Conservation (phyloP, 495 filamentous ascomycete species). For the Penicillium cosmopolitanum region DNA sequence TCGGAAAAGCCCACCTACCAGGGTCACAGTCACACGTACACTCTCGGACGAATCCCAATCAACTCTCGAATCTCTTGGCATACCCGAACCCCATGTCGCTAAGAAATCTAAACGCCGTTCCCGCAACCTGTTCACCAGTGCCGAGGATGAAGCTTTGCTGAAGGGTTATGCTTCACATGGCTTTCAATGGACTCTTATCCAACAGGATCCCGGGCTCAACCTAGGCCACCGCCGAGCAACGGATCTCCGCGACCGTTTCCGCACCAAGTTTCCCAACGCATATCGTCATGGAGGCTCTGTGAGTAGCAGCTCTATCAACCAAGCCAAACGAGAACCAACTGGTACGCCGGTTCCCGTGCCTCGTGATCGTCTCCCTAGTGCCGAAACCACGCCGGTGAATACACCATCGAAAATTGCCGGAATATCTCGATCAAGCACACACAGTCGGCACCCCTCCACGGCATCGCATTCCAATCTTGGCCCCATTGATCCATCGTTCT, state of each 20-base stretch:
- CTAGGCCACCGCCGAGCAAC: constrained; percentile 70
- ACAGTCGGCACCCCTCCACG: constrained; percentile 22
- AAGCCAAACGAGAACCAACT: constrained; percentile 5
- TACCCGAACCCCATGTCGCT: constrained; percentile 42
- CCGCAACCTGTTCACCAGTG: constrained; percentile 66
- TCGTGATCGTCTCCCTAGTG: constrained; percentile 8
- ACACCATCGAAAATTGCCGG: neutral
- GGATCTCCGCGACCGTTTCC: constrained; percentile 80
- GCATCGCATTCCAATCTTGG: constrained; percentile 18
- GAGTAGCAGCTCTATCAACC: constrained; percentile 33
- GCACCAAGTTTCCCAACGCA: constrained; percentile 77
- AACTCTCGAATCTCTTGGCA: constrained; percentile 39
- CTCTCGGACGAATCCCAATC: constrained; percentile 34
- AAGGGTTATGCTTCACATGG: constrained; percentile 76
- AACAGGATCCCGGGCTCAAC: constrained; percentile 68
- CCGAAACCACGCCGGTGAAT: constrained; percentile 23
- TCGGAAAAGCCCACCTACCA: constrained; percentile 15
- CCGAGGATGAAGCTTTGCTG: constrained; percentile 78
- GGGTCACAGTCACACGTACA: constrained; percentile 16
- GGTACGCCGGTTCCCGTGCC: constrained; percentile 17
- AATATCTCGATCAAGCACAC: constrained; percentile 13
- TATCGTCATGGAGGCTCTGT: constrained; percentile 60
- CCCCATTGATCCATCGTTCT: constrained; percentile 35
- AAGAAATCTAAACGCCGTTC: constrained; percentile 44
- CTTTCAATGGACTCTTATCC: constrained; percentile 79